Base-by-base conservation (phyloP, 768 basidiomycete genomes). In the Tricholoma hemisulphureum region DNA sequence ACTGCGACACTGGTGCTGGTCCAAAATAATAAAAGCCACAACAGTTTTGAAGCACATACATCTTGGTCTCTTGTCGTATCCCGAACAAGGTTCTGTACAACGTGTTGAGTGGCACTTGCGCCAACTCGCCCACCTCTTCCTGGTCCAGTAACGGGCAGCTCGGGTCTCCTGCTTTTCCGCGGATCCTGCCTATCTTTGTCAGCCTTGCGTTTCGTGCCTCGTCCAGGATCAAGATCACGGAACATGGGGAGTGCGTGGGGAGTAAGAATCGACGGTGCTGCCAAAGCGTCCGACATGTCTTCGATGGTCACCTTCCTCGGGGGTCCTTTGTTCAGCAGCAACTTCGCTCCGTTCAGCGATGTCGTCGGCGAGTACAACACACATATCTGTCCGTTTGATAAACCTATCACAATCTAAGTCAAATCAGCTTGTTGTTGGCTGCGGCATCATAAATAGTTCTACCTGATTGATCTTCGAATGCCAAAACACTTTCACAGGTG, bases 401-500 rank as follows among this genome's bases (percentile, higher is more conserved):
- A 80, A 3, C 94, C 91, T 35, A 91, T 81, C 58, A 98, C 78
- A 66, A 99, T 91, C 90, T 98, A 66, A 32, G 71, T 23, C 55
- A 21, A 49, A 61, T 39, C 56, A 37, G 31, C 39, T 24, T 51
- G 59, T 50, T 39, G 24, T 13, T 34, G 57, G 35, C 14, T 45
- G 43, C 24, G 43, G 24, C 14, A 34, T 58, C 35, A 61, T 52
- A 28, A 64, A 62, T 55, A 43, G 49, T 69, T 86, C 64, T 61
- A 91, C 93, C 82, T 97, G 93, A 77, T 99, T 99, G 79, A 99
- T 98, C 73, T 91, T 93, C 6, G 92, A 85, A 76, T 98, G 97
- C 97, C 97, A 99, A 24, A 82, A 74, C 2, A 98, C 91, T 67
- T 88, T 90, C 56, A 99, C 91, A 9, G 97, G 94, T 32, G 87